Evolutionary conservation across 139 green algal genomes (phyloP).

Genomic region (Protoeuglena noctilucae): DNA sequence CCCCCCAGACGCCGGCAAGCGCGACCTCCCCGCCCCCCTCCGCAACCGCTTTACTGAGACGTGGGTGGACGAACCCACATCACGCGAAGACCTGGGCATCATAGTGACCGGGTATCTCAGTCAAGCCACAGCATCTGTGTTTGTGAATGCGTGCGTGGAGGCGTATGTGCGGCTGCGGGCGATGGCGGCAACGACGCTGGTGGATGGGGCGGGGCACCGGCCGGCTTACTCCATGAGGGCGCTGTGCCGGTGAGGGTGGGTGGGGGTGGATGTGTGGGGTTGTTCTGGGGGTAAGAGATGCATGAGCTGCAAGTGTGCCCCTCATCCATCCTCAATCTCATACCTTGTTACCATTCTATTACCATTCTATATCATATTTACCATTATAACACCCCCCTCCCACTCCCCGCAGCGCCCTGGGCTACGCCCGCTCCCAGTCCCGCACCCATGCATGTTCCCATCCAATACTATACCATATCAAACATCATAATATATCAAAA

Average conservation of each 20-base stretch:
- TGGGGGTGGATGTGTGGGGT: too few species aligned
- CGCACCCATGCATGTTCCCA: too few species aligned
- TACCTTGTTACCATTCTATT: too few species aligned
- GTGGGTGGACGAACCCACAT: constrained; percentile 65
- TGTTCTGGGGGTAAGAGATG: too few species aligned
- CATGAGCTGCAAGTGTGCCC: too few species aligned
- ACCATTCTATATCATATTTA: too few species aligned
- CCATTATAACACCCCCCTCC: too few species aligned
- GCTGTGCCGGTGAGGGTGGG: too few species aligned
- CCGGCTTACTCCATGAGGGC: constrained; percentile 87
- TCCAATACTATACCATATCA: too few species aligned
- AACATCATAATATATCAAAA: too few species aligned
- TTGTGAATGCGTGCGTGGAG: constrained; percentile 68
- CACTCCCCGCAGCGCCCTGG: too few species aligned
- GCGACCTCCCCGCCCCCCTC: constrained; percentile 69
- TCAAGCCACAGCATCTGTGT: constrained; percentile 15
- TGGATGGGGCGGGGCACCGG: constrained; percentile 68
- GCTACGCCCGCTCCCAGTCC: constrained; percentile 73
- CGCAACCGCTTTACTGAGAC: constrained; percentile 88
- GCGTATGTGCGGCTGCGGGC: constrained; percentile 75
- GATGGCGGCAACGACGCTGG: constrained; percentile 36
- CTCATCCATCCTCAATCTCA: too few species aligned
- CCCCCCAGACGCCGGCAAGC: constrained; percentile 82
- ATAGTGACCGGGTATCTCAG: constrained; percentile 65
- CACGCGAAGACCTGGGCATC: constrained; percentile 54